Evolutionary conservation across 768 basidiomycete genomes (phyloP).

Genomic region (Exsudoporus frostii): DNA sequence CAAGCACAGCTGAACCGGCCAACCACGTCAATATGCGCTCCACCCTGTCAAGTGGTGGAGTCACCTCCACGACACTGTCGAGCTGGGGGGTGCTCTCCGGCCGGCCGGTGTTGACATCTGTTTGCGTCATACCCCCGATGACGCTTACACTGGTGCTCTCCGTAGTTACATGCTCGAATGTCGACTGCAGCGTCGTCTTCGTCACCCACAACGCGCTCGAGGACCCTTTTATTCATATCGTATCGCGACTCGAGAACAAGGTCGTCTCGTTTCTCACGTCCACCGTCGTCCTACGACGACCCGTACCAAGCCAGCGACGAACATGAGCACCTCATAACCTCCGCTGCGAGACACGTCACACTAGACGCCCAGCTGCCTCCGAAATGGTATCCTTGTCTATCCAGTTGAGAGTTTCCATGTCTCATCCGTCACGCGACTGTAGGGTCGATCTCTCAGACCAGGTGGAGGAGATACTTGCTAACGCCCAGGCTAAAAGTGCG

Average conservation of each 20-base stretch:
- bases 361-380: constrained; percentile 71
- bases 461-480: constrained; percentile 74
- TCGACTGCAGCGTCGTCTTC: constrained; percentile 31
- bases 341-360: constrained; percentile 42
- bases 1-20: neutral
- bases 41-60: neutral
- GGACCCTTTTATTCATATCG: constrained; percentile 91
- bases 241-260: constrained; percentile 75
- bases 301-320: constrained; percentile 49
- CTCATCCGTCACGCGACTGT: constrained; percentile 18
- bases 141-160: constrained; percentile 18
- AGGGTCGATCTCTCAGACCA: constrained; percentile 94
- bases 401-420: neutral
- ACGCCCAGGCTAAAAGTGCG: constrained; percentile 77
- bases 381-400: constrained; percentile 58
- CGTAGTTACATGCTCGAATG: constrained; percentile 26
- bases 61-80: neutral
- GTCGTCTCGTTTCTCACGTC: constrained; percentile 39
- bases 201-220: constrained; percentile 66
- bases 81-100: neutral
- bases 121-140: constrained; percentile 15
- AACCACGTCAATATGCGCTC: neutral
- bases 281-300: constrained; percentile 45
- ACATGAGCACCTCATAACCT: constrained; percentile 59
- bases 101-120: constrained; percentile 22